Conservation (phyloP, 2,329 filamentous ascomycete species). For the Didymella lethalis region DNA sequence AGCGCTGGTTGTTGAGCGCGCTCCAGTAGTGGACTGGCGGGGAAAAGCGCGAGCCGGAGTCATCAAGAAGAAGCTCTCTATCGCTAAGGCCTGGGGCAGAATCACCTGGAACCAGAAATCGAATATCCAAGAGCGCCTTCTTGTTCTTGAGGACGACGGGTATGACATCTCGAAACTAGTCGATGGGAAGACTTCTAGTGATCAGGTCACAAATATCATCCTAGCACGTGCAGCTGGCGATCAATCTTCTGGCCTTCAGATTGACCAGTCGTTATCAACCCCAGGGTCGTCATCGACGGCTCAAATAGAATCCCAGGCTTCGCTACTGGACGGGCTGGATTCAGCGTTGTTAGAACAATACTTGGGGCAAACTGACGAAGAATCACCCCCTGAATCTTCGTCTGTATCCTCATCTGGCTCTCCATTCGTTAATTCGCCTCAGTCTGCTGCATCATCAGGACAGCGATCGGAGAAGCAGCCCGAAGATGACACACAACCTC, state of each 20-base stretch:
- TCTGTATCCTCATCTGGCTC: background rate
- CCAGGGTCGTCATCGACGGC: background rate
- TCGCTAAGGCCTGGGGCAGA: constrained; percentile 12
- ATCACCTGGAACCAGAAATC: constrained; percentile 19
- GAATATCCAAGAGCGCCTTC: constrained; percentile 10
- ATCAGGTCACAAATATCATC: constrained; percentile 6
- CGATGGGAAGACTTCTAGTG: background rate
- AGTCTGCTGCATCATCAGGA: background rate
- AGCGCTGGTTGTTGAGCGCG: background rate
- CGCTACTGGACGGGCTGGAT: background rate
- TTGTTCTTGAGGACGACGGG: constrained; percentile 7
- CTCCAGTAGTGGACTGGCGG: background rate
- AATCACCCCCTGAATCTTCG: background rate
- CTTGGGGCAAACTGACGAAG: background rate
- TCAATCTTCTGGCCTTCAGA: background rate
- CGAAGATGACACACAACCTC: background rate
- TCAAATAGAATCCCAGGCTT: too few relatives aligned
- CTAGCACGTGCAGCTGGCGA: background rate
- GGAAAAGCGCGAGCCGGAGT: constrained; percentile 1
- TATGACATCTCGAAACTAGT: background rate
- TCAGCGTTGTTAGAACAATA: background rate
- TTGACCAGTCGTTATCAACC: too few relatives aligned
- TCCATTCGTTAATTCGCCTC: too few relatives aligned
- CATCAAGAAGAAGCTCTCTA: constrained; percentile 7
- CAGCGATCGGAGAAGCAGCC: too few relatives aligned